Percentiles rank a stretch among this genome's conserved stretches.
phyloP scores from a whole-genome alignment of 2,329 filamentous ascomycete species.

The Clarireedia homoeocarpa region DNA sequence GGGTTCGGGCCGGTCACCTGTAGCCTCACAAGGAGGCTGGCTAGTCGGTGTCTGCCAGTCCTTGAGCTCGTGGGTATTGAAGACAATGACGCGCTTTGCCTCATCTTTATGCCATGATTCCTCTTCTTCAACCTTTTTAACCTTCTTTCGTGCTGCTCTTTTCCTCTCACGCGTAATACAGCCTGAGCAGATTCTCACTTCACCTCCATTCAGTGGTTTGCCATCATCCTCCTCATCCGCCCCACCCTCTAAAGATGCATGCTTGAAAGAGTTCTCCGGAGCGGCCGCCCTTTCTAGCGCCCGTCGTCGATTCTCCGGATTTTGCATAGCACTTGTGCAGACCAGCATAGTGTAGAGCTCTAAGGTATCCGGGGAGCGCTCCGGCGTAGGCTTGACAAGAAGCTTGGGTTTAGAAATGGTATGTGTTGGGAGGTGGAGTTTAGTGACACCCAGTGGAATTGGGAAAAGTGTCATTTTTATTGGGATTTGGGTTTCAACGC shows the following conservation, averaged over 20 bases:
- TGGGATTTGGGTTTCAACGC: constrained; percentile 93
- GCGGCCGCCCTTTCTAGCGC: constrained; percentile 43
- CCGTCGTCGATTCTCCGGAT: constrained; percentile 54
- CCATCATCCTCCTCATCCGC: constrained; percentile 42
- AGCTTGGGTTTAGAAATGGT: constrained; percentile 94
- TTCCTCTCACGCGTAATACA: constrained; percentile 90
- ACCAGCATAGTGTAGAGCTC: constrained; percentile 78
- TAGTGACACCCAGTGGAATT: constrained; percentile 67
- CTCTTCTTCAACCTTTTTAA: constrained; percentile 88
- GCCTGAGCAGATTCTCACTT: constrained; percentile 84
- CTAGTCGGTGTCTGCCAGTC: constrained; percentile 64
- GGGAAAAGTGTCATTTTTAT: constrained; percentile 74
- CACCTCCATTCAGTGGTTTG: constrained; percentile 79
- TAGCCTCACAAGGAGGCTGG: constrained; percentile 40
- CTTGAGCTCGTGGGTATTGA: constrained; percentile 82
- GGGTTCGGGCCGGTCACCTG: constrained; percentile 38
- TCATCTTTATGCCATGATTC: constrained; percentile 78
- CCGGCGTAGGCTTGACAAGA: constrained; percentile 62
- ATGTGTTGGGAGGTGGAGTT: constrained; percentile 78
- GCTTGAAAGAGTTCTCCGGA: constrained; percentile 19
- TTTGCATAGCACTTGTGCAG: constrained; percentile 86
- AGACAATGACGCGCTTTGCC: constrained; percentile 75
- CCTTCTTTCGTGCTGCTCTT: constrained; percentile 83
- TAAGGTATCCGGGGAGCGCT: constrained; percentile 62
- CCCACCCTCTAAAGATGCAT: constrained; percentile 16